Evolutionary conservation across 2,329 filamentous ascomycete genomes (phyloP).

Genomic region (Penicillium sp.): DNA sequence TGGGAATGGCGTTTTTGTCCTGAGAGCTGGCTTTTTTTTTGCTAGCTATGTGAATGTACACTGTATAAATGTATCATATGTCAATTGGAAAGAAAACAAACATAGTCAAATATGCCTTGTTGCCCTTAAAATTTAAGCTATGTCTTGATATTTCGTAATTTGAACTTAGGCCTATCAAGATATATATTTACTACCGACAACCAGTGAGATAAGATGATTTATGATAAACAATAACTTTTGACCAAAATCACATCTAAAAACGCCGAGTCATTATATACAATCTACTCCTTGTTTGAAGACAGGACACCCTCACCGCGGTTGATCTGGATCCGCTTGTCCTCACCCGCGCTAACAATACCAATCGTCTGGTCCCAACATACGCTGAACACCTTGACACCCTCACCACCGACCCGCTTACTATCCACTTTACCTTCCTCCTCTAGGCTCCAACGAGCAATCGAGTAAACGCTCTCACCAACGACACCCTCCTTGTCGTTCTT

Average conservation of each 20-base stretch:
- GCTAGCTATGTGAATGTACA: conserved; percentile 27
- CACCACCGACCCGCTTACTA: conserved; percentile 67
- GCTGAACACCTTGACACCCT: conserved; percentile 86
- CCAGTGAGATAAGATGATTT: conserved; percentile 8
- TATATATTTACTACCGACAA: background rate
- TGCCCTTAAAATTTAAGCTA: background rate
- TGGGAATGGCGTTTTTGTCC: conserved; percentile 33
- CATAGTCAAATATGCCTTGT: background rate
- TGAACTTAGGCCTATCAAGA: too few species aligned
- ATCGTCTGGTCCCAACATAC: conserved; percentile 84
- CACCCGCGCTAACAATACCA: conserved; percentile 87
- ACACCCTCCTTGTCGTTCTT: conserved; percentile 62
- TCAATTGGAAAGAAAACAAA: conserved; percentile 15
- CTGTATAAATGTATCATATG: conserved; percentile 29
- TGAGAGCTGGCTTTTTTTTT: conserved; percentile 25
- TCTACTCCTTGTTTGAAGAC: conserved; percentile 34
- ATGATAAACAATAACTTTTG: conserved; percentile 34
- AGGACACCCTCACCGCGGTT: conserved; percentile 67
- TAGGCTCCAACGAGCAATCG: conserved; percentile 73
- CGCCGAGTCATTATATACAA: conserved; percentile 37
- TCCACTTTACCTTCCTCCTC: conserved; percentile 65
- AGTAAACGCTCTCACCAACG: conserved; percentile 74
- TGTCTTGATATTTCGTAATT: background rate
- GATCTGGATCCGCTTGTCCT: conserved; percentile 93
- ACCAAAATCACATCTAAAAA: conserved; percentile 36